Evolutionary conservation across 2,329 filamentous ascomycete species (phyloP).

Genomic region (Fusarium sp.): DNA sequence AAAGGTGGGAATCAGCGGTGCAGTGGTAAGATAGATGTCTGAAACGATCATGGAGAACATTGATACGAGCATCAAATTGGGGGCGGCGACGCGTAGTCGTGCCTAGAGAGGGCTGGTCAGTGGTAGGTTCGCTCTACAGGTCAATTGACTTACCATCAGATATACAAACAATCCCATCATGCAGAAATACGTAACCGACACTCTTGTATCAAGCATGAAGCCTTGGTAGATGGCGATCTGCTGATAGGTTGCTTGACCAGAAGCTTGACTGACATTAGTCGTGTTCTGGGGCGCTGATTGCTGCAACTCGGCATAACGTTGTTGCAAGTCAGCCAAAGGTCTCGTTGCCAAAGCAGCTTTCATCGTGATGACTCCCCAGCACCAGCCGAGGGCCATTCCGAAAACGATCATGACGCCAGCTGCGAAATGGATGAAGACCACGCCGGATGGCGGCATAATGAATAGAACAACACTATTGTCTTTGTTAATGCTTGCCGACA

Average conservation of each 20-base stretch:
- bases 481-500: background rate
- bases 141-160: background rate
- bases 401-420: constrained; percentile 25
- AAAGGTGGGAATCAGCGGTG: constrained; percentile 9
- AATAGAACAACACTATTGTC: constrained; percentile 29
- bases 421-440: constrained; percentile 36
- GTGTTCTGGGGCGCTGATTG: constrained; percentile 29
- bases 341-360: constrained; percentile 35
- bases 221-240: constrained; percentile 27
- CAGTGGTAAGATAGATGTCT: constrained; percentile 2
- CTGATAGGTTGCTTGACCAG: constrained; percentile 13
- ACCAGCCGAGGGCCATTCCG: constrained; percentile 27
- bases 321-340: constrained; percentile 19
- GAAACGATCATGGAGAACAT: constrained; percentile 12
- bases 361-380: constrained; percentile 34
- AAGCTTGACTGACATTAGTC: constrained; percentile 23
- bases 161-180: constrained; percentile 36
- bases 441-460: constrained; percentile 37
- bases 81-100: constrained; percentile 10
- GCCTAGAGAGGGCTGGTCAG: background rate
- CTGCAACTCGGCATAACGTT: constrained; percentile 15
- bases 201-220: constrained; percentile 30
- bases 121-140: accelerated
- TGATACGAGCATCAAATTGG: constrained; percentile 7
- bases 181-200: constrained; percentile 33